A percentile compares a stretch with the other conserved stretches of the same genome.
Evolutionary conservation across 2,329 filamentous ascomycete genomes (phyloP).

Genomic region (Cladosporium austrohemisphaericum): DNA sequence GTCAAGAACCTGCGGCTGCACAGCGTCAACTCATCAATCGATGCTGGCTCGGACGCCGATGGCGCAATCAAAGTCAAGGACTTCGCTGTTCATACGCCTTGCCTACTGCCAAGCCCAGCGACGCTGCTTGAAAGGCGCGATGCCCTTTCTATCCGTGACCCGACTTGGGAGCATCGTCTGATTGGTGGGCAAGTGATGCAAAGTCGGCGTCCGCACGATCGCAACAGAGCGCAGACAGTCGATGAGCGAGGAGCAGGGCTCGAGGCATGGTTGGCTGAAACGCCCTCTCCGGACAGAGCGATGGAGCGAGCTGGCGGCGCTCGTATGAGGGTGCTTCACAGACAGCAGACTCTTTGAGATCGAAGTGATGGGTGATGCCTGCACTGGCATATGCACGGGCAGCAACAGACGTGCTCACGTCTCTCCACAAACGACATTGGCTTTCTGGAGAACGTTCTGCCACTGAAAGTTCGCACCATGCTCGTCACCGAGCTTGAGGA

Average conservation of each 20-base stretch:
- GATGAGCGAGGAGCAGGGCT: slow-evolving; percentile 13
- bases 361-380: no score
- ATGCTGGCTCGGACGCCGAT: slow-evolving; percentile 1
- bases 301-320: neutral
- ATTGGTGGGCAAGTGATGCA: slow-evolving; percentile 22
- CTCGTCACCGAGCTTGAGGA: slow-evolving; percentile 64
- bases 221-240: slow-evolving; percentile 16
- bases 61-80: slow-evolving; percentile 15
- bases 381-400: no score
- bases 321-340: slow-evolving; percentile 14
- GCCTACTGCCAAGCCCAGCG: slow-evolving; percentile 19
- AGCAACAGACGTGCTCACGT: neutral
- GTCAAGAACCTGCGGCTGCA: slow-evolving; percentile 19
- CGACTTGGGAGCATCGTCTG: slow-evolving; percentile 17
- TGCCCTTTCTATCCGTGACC: slow-evolving; percentile 18
- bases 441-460: slow-evolving; percentile 62
- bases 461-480: slow-evolving; percentile 59
- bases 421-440: slow-evolving; percentile 56
- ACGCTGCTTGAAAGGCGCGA: slow-evolving; percentile 20
- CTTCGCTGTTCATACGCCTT: slow-evolving; percentile 18
- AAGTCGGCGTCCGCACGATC: slow-evolving; percentile 20
- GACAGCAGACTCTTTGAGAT: slow-evolving; percentile 24
- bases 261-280: slow-evolving; percentile 15
- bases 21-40: neutral
- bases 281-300: neutral